These are phyloP conservation scores for Physocladia obscura DNA, from an alignment of 192 early-diverging fungal genomes.

Conservation along the genomic window DNA sequence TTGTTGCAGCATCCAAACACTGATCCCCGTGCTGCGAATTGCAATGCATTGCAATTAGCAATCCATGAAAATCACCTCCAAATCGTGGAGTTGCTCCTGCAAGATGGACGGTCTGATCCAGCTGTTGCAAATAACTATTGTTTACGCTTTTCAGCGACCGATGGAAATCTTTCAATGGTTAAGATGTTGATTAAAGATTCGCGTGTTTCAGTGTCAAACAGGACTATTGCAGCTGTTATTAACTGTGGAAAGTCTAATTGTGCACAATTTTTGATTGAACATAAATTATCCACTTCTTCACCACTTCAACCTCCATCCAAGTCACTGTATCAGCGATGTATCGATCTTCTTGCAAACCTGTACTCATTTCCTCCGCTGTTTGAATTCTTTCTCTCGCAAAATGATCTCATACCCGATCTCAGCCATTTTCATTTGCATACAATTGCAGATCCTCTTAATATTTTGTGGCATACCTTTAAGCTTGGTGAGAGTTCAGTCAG, in stretches of 20 bases:
- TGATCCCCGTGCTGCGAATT: neutral
- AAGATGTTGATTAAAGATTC: too few relatives aligned
- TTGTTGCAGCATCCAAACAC: neutral
- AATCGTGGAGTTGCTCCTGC: neutral
- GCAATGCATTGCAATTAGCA: neutral
- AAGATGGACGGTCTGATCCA: too few relatives aligned
- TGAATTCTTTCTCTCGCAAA: slow-evolving; percentile 54
- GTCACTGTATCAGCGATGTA: slow-evolving; percentile 48
- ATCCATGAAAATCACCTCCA: neutral
- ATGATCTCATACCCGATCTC: slow-evolving; percentile 31
- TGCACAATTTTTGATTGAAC: too few relatives aligned
- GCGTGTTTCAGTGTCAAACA: too few relatives aligned
- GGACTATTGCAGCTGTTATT: too few relatives aligned
- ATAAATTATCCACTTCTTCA: too few relatives aligned
- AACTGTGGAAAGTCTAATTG: too few relatives aligned
- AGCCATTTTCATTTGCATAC: neutral
- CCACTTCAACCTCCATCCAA: too few relatives aligned
- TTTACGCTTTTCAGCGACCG: too few relatives aligned
- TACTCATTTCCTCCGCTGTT: slow-evolving; percentile 53
- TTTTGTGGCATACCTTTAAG: slow-evolving; percentile 51
- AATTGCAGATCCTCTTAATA: slow-evolving; percentile 39
- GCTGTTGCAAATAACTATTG: too few relatives aligned
- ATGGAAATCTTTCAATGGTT: too few relatives aligned
- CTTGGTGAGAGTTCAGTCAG: slow-evolving; percentile 19
- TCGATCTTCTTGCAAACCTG: slow-evolving; percentile 50